Percentiles rank a stretch among this genome's conserved stretches.
Conservation (phyloP, 2,329 filamentous ascomycete genomes). For the Meredithiella fracta region DNA sequence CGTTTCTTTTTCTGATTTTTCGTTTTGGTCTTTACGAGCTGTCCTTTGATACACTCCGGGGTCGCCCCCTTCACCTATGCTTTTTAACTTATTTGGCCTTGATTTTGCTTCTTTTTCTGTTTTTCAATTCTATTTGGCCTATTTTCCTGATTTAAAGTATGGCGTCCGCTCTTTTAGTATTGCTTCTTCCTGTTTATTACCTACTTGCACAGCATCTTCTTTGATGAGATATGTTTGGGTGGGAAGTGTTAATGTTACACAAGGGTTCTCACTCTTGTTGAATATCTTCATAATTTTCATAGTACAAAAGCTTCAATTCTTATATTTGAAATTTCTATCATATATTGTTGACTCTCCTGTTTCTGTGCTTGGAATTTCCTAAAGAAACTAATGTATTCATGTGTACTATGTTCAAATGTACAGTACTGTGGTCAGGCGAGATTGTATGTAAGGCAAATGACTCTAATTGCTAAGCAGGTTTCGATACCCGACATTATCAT, state of each 20-base stretch:
- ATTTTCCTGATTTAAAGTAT: background rate
- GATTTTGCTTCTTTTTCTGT: conserved; percentile 4
- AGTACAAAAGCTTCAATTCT: conserved; percentile 1
- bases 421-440: background rate
- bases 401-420: background rate
- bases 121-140: background rate
- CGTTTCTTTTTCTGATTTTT: conserved; percentile 1
- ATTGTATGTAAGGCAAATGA: no score
- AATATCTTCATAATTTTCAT: background rate
- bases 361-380: background rate
- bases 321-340: background rate
- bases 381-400: background rate
- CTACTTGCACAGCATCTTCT: background rate
- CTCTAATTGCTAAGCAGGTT: no score
- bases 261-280: conserved; percentile 10
- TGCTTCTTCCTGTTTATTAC: conserved; percentile 9
- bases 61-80: conserved; percentile 12
- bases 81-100: conserved; percentile 8
- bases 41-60: conserved; percentile 14
- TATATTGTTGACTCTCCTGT: background rate
- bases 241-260: conserved; percentile 4
- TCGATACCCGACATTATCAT: no score
- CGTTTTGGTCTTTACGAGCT: conserved; percentile 8
- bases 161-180: conserved; percentile 15
- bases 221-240: conserved; percentile 1